phyloP scores from a whole-genome alignment of 2,329 filamentous ascomycete species.

The Aureobasidium sp. region DNA sequence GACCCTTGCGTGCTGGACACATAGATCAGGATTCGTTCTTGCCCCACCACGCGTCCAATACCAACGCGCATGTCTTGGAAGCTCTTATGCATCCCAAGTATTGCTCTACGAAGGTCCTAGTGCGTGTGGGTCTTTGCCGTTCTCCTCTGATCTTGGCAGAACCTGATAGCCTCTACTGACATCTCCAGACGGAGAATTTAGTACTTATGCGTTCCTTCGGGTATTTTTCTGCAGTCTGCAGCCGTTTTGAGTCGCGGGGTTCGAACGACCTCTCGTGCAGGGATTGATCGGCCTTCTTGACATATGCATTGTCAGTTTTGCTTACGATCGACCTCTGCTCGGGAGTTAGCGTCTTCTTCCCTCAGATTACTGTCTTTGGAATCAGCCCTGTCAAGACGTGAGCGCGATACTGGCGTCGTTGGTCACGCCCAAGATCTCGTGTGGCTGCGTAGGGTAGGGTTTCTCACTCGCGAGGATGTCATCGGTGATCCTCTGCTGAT shows the following conservation, averaged over 20 bases:
- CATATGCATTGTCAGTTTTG: too few relatives aligned
- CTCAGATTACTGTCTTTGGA: not conserved
- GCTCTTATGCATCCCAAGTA: not conserved
- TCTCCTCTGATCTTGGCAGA: not conserved
- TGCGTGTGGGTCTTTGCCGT: not conserved
- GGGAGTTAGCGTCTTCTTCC: too few relatives aligned
- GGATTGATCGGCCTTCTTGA: not conserved
- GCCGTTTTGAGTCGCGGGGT: too few relatives aligned
- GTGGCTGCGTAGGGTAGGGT: not conserved
- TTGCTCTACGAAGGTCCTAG: not conserved
- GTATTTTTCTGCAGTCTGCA: not conserved
- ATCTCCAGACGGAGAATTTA: not conserved
- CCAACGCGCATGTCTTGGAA: not conserved
- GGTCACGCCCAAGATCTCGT: not conserved
- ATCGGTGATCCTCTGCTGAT: not conserved
- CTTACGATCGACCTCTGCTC: too few relatives aligned
- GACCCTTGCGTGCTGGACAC: not conserved
- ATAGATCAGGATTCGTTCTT: not conserved
- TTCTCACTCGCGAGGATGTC: not conserved
- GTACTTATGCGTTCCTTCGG: not conserved
- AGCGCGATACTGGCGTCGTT: not conserved
- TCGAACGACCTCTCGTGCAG: not conserved
- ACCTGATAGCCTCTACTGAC: not conserved
- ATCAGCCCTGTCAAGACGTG: not conserved
- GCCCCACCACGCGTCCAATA: not conserved